Evolutionary conservation across 2,329 filamentous ascomycete species (phyloP).

Genomic region (Diplocarpon mali): DNA sequence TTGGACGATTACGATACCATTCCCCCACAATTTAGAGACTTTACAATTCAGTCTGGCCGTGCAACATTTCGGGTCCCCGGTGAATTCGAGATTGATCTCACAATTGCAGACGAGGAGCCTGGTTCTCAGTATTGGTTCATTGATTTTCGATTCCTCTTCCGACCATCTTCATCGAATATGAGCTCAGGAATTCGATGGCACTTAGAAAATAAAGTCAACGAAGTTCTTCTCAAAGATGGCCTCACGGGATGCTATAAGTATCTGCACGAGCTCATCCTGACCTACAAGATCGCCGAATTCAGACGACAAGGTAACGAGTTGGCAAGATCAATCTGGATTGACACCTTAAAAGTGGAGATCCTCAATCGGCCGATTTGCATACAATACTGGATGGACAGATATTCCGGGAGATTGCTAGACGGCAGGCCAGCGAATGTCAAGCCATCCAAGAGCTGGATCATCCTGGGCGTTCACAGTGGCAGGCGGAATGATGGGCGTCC

Average conservation of each 20-base stretch:
- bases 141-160: conserved; percentile 77
- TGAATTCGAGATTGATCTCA: conserved; percentile 90
- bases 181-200: conserved; percentile 51
- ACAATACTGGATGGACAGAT: conserved; percentile 76
- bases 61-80: conserved; percentile 74
- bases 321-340: conserved; percentile 61
- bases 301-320: conserved; percentile 66
- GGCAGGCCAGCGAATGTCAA: conserved; percentile 24
- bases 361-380: conserved; percentile 74
- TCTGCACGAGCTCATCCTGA: conserved; percentile 78
- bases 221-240: conserved; percentile 56
- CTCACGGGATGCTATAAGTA: conserved; percentile 74
- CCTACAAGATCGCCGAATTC: conserved; percentile 79
- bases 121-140: conserved; percentile 87
- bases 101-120: conserved; percentile 76
- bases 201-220: conserved; percentile 64
- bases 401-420: conserved; percentile 18
- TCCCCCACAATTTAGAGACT: conserved; percentile 66
- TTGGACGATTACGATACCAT: conserved; percentile 69
- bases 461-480: conserved; percentile 70
- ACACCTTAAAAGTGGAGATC: conserved; percentile 64
- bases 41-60: conserved; percentile 71
- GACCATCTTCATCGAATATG: conserved; percentile 51
- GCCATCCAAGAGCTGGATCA: conserved; percentile 77
- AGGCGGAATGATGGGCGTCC: conserved; percentile 32